Base-by-base conservation (phyloP, 306 rosid genomes). In the Casuarina cunninghamiana region DNA sequence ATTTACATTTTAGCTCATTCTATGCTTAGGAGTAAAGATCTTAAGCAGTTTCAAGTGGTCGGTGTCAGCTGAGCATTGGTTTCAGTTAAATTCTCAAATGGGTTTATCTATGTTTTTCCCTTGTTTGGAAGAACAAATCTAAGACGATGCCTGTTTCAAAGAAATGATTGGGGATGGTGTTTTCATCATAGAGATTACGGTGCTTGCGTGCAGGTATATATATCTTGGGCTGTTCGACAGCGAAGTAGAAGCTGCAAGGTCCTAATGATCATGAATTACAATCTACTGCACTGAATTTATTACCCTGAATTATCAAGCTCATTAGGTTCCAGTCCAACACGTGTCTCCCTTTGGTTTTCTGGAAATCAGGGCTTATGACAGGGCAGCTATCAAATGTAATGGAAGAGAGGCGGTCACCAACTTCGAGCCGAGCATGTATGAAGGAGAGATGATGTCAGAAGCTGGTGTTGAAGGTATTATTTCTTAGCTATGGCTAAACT, bases 221-320 rank as follows among this genome's bases (percentile, higher is more conserved):
- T 96, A 96, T 91, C 98, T 96, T 90, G 99, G 98, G 88, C 98
- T 96, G 77, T 96, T 96, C 96, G 96, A 96, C 96, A 93, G 88
- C 72, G 99, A 96, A 91, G 98, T 96, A 91, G 99, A 96, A 93
- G 98, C 98, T 91, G 99, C 99, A 93, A 96, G 99, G 99, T 96
- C 94, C 85, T 88, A 83, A 78, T 89, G 89, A 94, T 85, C 94
- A 93, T 89, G 84, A 93, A 90, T 88, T 93, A 86, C 91, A 78
- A 91, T 92, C 91, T 89, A 82, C 86, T 90, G 84, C 76, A 72
- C 81, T 92, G 93, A 88, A 84, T 84, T 85, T 91, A 86, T 88
- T 88, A 86, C 89, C 84, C 86, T 86, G 79, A 83, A 92, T 87
- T 88, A 87, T 89, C 88, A 88, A 90, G 86, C 83, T 90, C 90